Base-by-base conservation (phyloP, 768 basidiomycete species). In the button mushroom (Agaricus bisporus) region DNA sequence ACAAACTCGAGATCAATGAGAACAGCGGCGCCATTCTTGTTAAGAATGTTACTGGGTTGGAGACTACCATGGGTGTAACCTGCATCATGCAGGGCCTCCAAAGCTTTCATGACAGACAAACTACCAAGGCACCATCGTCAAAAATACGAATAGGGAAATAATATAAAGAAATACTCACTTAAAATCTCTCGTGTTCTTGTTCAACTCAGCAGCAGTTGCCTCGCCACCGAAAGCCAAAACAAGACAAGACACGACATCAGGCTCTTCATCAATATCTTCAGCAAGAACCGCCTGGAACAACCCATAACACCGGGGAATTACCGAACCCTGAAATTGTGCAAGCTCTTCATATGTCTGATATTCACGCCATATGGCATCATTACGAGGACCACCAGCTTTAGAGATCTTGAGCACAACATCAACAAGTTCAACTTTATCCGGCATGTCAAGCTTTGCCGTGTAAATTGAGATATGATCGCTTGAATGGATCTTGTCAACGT, bases 391-490 rank as follows among this genome's bases (percentile, higher is more conserved):
- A 15, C 45, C 52, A 29, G 38, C 45, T 22, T 46, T 54, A 11
- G 52, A 39, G 26, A 54, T 54, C 52, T 54, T 54, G 45, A 54
- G 52, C 10, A 54, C 52, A 41, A 54, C 45, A 29, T 54, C 52
- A 37, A 47, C 37, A 17, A 54, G 44, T 32, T 54, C 52, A 18
- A 39, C 52, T 12, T 29, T 32, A 18, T 54, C 29, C 8, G 44
- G 45, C 29, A 54, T 37, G 18, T 54, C 52, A 2, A 54, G 44
- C 1, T 39, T 41, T 18, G 52, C 52, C 7, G 25, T 46, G n/a
- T 29, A 54, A 9, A 54, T 44, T 29, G 52, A 28, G 8, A 37
- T 54, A 17, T 54, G 52, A 15, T 54, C 52, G 26, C 52, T 54
- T 7, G 52, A 54, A 38, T 54, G 52, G 28, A 54, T 47, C 52